Percentiles rank a stretch among this genome's conserved stretches.
These are phyloP conservation scores for Rubroboletus satanas DNA, from an alignment of 768 basidiomycete genomes.

Conservation along the genomic window DNA sequence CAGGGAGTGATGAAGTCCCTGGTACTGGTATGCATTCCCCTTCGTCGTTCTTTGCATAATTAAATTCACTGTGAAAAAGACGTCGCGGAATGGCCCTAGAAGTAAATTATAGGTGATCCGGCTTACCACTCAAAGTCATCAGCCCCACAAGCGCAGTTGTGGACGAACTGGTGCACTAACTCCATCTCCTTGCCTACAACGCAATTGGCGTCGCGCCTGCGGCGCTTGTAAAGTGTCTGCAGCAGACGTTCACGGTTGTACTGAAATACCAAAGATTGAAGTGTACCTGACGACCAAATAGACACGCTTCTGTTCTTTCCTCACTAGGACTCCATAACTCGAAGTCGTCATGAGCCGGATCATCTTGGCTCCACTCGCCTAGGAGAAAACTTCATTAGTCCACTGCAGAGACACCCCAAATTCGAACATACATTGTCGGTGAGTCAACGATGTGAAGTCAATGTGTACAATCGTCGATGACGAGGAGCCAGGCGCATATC, in stretches of 20 bases:
- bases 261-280: neutral
- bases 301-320: slow-evolving; percentile 78
- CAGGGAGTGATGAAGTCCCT: slow-evolving; percentile 58
- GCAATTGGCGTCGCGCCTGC: slow-evolving; percentile 75
- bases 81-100: neutral
- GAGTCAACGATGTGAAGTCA: slow-evolving; percentile 81
- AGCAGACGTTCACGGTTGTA: neutral
- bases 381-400: slow-evolving; percentile 1
- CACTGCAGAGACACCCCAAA: neutral
- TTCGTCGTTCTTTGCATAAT: slow-evolving; percentile 63
- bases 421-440: slow-evolving; percentile 62
- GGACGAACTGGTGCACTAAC: slow-evolving; percentile 47
- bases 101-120: neutral
- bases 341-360: slow-evolving; percentile 88
- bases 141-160: slow-evolving; percentile 67
- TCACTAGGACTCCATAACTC: slow-evolving; percentile 96
- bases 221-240: slow-evolving; percentile 89
- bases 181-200: slow-evolving; percentile 72
- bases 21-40: slow-evolving; percentile 76
- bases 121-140: slow-evolving; percentile 93
- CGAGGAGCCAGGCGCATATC: slow-evolving; percentile 45
- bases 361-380: slow-evolving; percentile 68
- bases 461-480: slow-evolving; percentile 66
- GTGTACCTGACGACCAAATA: slow-evolving; percentile 86
- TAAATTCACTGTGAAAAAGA: slow-evolving; percentile 73